phyloP scores from a whole-genome alignment of 176 grass and related monocot genomes.

The Ampelocalamus luodianensis region DNA sequence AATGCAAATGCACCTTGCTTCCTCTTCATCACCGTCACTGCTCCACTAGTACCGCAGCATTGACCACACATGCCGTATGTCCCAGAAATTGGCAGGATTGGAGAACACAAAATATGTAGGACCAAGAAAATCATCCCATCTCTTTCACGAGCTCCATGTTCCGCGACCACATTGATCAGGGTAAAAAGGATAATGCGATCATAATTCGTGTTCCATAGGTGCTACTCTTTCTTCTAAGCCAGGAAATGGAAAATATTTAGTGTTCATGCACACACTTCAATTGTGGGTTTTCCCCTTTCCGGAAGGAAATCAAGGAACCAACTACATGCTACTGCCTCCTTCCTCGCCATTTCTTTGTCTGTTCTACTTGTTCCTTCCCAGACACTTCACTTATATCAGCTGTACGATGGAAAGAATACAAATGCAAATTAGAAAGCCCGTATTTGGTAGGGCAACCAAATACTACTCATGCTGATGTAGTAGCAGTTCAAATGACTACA shows the following conservation, averaged over 20 bases:
- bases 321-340: constrained; percentile 49
- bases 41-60: too few relatives aligned
- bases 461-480: too few relatives aligned
- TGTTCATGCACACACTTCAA: background rate
- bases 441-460: too few relatives aligned
- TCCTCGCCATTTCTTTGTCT: constrained; percentile 46
- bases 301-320: background rate
- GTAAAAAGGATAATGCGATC: background rate
- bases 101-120: background rate
- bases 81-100: background rate
- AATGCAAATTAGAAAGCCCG: background rate
- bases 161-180: background rate
- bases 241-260: background rate
- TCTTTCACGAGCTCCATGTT: too few relatives aligned
- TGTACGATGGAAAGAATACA: constrained; percentile 16
- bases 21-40: too few relatives aligned
- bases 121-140: too few relatives aligned
- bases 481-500: too few relatives aligned
- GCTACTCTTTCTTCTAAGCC: background rate
- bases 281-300: background rate
- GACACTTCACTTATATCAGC: constrained; percentile 52
- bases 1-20: too few relatives aligned
- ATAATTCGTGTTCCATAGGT: background rate
- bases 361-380: constrained; percentile 56
- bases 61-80: background rate